Evolutionary conservation across 169 alveolate species (phyloP), one percentile per base, ranked within the genome.

Genomic region (Hepatocystis sp.): DNA sequence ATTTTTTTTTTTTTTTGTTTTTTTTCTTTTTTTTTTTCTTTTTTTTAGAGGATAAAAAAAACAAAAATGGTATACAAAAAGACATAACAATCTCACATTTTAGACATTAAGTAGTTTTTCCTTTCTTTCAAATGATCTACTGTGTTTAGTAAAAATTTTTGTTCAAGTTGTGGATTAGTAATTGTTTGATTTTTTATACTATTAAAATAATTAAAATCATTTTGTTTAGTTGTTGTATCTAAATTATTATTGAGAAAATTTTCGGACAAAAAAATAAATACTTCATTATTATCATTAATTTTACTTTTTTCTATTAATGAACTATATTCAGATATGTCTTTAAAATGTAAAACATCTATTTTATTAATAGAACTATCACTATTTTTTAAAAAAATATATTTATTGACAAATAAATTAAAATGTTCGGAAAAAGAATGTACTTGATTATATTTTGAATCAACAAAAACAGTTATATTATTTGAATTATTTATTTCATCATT

Each of bases 191-290:
- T 21, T 32, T 71, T 39, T 39, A 71, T 49, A 19, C 13, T 60
- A 3, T 56, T 56, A 36, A 71, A 71, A 44, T 42, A 49, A 28
- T n/a, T 56, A 44, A 58, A 10, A 34, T 71, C 76, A 71, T 71
- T 71, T 44, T 71, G n/a, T 21, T 44, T 40, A 58, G 55, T 71
- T 21, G 61, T 71, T 27, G 34, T 51, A 30, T 71, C 86, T 10
- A 58, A 23, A 58, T 71, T 42, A 60, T 71, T 58, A 51, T 8
- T 71, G 55, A 71, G 4, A 58, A 71, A 71, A 4, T 23, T 36
- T 27, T 71, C 78, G 28, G 86, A 71, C 28, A 71, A 8, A 71
- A 71, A 71, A 71, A 71, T 34, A 42, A 58, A 64, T 3, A 71
- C 34, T n/a, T n/a, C n/a, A 42, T 56, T 53, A 28, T 71, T 67